phyloP scores from a whole-genome alignment of 139 green algal species.

The Volvox africanus region DNA sequence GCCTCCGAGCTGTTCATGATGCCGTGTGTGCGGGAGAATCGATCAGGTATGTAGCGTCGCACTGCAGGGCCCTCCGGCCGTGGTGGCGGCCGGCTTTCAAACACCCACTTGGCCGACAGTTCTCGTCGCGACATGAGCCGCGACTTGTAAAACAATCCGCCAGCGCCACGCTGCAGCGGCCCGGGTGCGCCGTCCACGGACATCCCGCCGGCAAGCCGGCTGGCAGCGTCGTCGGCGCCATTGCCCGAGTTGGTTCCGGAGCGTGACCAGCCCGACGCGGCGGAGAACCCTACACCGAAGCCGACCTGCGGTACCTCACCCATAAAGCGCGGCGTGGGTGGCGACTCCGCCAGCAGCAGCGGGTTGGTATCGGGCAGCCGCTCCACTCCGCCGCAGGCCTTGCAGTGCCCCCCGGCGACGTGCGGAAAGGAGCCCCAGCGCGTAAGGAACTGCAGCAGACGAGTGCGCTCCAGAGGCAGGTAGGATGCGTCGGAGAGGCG shows the following conservation, averaged over 20 bases:
- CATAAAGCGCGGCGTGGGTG: constrained; percentile 31
- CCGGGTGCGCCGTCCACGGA: neutral
- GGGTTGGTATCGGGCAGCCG: constrained; percentile 45
- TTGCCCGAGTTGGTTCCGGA: neutral
- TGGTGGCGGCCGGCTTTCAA: constrained; percentile 30
- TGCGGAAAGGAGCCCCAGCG: constrained; percentile 64
- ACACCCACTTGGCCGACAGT: constrained; percentile 45
- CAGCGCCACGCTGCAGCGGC: neutral
- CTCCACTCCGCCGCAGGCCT: constrained; percentile 33
- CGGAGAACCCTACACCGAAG: constrained; percentile 3
- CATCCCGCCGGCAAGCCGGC: neutral
- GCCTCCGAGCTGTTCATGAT: constrained; percentile 52
- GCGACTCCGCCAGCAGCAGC: constrained; percentile 19
- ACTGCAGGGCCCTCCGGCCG: constrained; percentile 19
- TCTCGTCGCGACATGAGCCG: neutral
- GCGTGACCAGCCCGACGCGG: constrained; percentile 11
- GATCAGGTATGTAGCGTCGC: constrained; percentile 40
- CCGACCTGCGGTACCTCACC: constrained; percentile 20
- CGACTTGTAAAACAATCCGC: constrained; percentile 26
- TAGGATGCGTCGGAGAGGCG: constrained; percentile 53
- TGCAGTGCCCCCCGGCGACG: constrained; percentile 51
- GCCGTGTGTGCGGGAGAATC: constrained; percentile 47
- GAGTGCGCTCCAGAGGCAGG: constrained; percentile 59
- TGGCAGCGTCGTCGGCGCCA: neutral
- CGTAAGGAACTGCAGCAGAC: constrained; percentile 53